Evolutionary conservation across 495 filamentous ascomycete species (phyloP), one percentile per base, ranked within the genome.

Genomic region (Bathelium albidoporum): DNA sequence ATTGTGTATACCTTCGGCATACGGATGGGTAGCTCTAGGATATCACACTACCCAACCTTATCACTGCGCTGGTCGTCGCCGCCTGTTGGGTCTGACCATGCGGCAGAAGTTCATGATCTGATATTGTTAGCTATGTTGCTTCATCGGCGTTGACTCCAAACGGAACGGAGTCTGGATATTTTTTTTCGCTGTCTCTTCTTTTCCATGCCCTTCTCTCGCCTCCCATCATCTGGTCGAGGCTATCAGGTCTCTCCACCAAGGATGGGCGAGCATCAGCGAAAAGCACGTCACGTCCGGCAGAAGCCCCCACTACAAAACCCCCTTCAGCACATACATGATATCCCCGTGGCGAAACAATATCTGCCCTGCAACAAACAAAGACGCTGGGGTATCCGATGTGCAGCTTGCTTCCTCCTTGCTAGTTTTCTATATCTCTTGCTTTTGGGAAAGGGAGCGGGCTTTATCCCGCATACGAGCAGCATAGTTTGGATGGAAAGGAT

Each of bases 121-220:
- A 10, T 20, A 55, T 55, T 55, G 4, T 55, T 55, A 55, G 12
- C 5, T 10, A n/a, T 55, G 14, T 5, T 55, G 49, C 49, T 55
- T 55, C 20, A 26, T 20, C 22, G 49, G 49, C 49, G 49, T 55
- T 55, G 20, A 10, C 49, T 55, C 22, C 49, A 24, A 29, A 14
- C 34, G 34, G 12, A 20, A 9, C 20, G 49, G 49, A 55, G 49
- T 55, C 49, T 55, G 49, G 49, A 55, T 55, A 55, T 55, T 55
- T 24, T 55, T 55, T 55, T 29, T 29, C 11, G 4, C 9, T 55
- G 16, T 49, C 29, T 20, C n/a, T 20, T 55, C 20, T 55, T 24
- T 16, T 55, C 16, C n/a, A 7, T 49, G n/a, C 49, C 2, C 49
- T 9, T 55, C 49, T 55, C 5, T 29, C 24, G 20, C 16, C 44